Percentiles rank a stretch among this genome's conserved stretches.
These are phyloP conservation scores for Parathielavia hyrcaniae DNA, from an alignment of 495 filamentous ascomycete species.

Conservation along the genomic window DNA sequence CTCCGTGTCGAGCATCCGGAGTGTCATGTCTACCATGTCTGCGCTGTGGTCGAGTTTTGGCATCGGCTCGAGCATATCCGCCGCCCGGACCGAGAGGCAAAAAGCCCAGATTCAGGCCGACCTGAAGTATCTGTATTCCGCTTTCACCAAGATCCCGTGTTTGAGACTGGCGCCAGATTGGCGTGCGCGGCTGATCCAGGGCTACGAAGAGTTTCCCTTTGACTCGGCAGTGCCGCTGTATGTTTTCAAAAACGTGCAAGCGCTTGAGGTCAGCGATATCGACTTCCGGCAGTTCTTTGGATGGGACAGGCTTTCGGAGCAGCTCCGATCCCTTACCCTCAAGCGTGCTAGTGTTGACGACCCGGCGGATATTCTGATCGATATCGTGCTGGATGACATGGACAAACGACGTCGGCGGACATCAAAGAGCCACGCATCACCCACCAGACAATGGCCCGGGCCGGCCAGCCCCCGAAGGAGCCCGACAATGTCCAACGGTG, in stretches of 20 bases:
- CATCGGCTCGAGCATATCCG: constrained; percentile 64
- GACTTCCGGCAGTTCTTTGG: constrained; percentile 96
- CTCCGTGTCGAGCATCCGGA: constrained; percentile 93
- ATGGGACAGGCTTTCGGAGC: constrained; percentile 89
- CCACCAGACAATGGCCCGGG: constrained; percentile 59
- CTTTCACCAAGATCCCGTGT: constrained; percentile 96
- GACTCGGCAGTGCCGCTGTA: constrained; percentile 94
- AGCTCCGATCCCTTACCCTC: constrained; percentile 81
- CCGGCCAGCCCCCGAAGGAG: constrained; percentile 53
- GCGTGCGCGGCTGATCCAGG: constrained; percentile 77
- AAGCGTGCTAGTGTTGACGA: constrained; percentile 85
- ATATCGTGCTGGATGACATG: constrained; percentile 94
- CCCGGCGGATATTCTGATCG: constrained; percentile 77
- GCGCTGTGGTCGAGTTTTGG: constrained; percentile 85
- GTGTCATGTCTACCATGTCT: constrained; percentile 94
- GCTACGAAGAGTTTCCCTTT: constrained; percentile 97
- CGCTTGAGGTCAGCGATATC: constrained; percentile 87
- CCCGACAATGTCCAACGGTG: constrained; percentile 49
- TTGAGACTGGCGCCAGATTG: constrained; percentile 83
- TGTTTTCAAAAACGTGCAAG: constrained; percentile 92
- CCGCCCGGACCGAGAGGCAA: constrained; percentile 76
- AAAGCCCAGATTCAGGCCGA: constrained; percentile 79
- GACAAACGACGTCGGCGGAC: constrained; percentile 82
- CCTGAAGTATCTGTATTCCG: constrained; percentile 91
- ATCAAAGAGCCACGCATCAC: constrained; percentile 74